Base-by-base conservation (phyloP, 2,329 filamentous ascomycete species). In the Myotisia sp. region DNA sequence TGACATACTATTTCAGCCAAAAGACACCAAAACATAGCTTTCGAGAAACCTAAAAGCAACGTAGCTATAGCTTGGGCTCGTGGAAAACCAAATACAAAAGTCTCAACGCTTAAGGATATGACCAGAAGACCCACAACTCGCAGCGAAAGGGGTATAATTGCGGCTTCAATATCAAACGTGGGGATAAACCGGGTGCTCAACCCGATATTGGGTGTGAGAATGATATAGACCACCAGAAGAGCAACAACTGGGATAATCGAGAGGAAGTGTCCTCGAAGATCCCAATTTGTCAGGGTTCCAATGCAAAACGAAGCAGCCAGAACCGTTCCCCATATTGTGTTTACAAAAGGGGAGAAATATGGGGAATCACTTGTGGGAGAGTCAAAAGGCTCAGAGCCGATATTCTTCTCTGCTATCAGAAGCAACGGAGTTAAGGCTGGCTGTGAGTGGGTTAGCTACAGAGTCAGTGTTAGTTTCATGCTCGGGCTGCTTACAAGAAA, bases 401-500 rank as follows among this genome's bases (percentile, higher is more conserved):
- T 33, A 38, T 46, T 42, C 22, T 29, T 47, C 9, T 52, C 44
- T 5, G 37, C 41, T 10, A 47, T 19, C 22, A 53, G 29, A 18
- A 58, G 44, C 2, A 58, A 42, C 2, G 55, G 56, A 23, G 45
- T 50, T 27, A 56, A 46, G 13, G 37, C 46, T 9, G 55, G 55
- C 51, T 58, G 29, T 17, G 30, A 5, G 5, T 26, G 12, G n/a
- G 14, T 38, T 28, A 35, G 28, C 14, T 29, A 18, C 14, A 17
- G 14, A 9, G 23, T 6, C 3, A 23, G 17, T 12, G 26, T 7
- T 3, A 21, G 17, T 3, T 22, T 14, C 7, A 6, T 8, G 9
- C 18, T 6, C 7, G 28, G 24, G 5, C 4, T n/a, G 20, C 37
- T 32, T 28, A 39, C 37, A 8, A 39, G 36, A 18, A 39, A 29